Evolutionary conservation across 805 yeast genomes (phyloP).

Genomic region (Hagleromyces aurorensis): DNA sequence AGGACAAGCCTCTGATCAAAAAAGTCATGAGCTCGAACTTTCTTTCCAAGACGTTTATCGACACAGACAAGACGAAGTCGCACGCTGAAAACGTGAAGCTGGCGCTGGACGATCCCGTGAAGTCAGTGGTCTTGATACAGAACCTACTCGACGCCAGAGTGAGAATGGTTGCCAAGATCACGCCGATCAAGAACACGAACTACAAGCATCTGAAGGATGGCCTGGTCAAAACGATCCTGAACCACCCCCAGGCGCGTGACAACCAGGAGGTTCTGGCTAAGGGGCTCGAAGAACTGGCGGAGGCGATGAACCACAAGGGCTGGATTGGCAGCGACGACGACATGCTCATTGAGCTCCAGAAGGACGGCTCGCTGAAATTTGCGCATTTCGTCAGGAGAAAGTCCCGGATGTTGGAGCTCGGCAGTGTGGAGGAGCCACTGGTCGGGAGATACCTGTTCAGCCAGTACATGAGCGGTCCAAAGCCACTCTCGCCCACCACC

Average conservation of each 20-base stretch:
- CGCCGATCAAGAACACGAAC: constrained; percentile 87
- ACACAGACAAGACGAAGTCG: constrained; percentile 25
- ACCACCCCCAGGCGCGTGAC: constrained; percentile 52
- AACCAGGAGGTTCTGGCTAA: constrained; percentile 39
- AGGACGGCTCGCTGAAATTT: constrained; percentile 40
- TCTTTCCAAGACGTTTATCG: constrained; percentile 33
- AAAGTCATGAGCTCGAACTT: constrained; percentile 38
- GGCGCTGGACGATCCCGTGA: constrained; percentile 44
- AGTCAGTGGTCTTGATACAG: constrained; percentile 46
- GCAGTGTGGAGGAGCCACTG: constrained; percentile 52
- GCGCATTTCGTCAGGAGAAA: constrained; percentile 37
- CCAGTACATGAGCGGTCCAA: constrained; percentile 62
- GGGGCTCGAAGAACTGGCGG: constrained; percentile 63
- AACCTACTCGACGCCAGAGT: constrained; percentile 52
- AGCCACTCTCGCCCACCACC: constrained; percentile 25
- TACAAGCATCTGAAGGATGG: constrained; percentile 88
- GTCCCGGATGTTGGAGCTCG: constrained; percentile 38
- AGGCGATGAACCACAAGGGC: constrained; percentile 54
- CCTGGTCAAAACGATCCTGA: constrained; percentile 67
- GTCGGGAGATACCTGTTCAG: constrained; percentile 62
- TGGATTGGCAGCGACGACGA: constrained; percentile 70
- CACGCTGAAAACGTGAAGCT: constrained; percentile 35
- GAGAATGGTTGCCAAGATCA: constrained; percentile 62
- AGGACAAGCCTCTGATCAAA: constrained; percentile 41
- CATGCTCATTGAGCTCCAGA: constrained; percentile 47